phyloP scores from a whole-genome alignment of 192 early-diverging fungal species.

The Coemansia sp. region DNA sequence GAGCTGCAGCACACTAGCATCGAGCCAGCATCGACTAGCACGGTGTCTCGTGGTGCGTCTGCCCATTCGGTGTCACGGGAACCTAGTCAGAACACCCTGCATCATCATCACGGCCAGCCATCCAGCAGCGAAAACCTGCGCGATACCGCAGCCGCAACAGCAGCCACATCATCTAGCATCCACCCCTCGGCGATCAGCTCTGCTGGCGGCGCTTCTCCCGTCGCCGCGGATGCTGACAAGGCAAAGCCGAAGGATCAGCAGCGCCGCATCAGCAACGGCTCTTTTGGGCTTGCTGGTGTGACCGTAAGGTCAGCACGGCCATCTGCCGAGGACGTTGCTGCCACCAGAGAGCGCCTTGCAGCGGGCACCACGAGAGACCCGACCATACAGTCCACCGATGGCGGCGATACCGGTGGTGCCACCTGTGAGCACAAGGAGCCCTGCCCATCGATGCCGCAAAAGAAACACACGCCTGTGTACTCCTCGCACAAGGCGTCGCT shows the following conservation, averaged over 20 bases:
- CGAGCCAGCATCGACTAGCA: conserved; percentile 17
- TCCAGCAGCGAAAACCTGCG: conserved; percentile 18
- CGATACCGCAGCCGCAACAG: conserved; percentile 12
- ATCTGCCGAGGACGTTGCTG: conserved; percentile 25
- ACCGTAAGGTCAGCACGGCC: conserved; percentile 22
- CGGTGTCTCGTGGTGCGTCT: conserved; percentile 28
- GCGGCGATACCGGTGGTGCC: neutral
- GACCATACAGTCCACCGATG: conserved; percentile 10
- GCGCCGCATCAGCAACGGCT: conserved; percentile 9
- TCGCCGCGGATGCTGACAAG: conserved; percentile 5
- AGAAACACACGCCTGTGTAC: conserved; percentile 44
- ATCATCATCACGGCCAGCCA: neutral
- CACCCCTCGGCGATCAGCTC: neutral
- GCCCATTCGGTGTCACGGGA: conserved; percentile 40
- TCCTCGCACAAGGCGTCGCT: conserved; percentile 51
- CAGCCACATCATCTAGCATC: conserved; percentile 7
- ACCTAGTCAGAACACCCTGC: conserved; percentile 44
- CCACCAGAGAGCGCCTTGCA: conserved; percentile 30
- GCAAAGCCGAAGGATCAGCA: neutral
- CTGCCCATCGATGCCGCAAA: conserved; percentile 15
- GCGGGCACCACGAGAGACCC: conserved; percentile 37
- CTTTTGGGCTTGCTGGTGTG: conserved; percentile 26
- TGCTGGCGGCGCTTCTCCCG: conserved; percentile 1
- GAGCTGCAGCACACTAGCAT: conserved; percentile 13
- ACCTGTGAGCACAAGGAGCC: conserved; percentile 1